A percentile compares a stretch with the other conserved stretches of the same genome.
Conservation (phyloP, 257 asterid species). For the Nicotiana paniculata region DNA sequence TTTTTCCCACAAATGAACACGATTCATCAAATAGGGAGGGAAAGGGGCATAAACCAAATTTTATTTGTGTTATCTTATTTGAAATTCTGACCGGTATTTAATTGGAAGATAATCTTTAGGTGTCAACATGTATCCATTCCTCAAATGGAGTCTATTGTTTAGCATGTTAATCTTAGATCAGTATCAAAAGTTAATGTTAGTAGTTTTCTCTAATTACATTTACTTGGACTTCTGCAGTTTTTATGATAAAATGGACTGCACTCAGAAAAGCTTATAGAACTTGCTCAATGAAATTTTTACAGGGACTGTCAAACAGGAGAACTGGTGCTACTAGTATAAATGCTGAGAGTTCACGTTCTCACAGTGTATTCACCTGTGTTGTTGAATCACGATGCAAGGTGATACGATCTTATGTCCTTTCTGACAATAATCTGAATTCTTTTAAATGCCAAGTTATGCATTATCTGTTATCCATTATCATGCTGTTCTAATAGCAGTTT, state of each 20-base stretch:
- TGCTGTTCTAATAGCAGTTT: background rate
- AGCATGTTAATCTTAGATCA: background rate
- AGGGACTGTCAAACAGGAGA: conserved; percentile 93
- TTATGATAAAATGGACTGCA: background rate
- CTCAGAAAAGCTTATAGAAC: background rate
- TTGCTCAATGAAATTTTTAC: conserved; percentile 17
- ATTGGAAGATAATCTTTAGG: background rate
- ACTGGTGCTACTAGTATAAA: conserved; percentile 86
- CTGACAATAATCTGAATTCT: background rate
- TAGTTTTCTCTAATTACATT: background rate
- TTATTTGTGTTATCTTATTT: background rate
- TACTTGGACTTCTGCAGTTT: background rate
- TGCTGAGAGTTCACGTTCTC: conserved; percentile 99
- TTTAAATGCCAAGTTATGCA: background rate
- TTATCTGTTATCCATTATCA: background rate
- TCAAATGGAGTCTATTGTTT: conserved; percentile 3
- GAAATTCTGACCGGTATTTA: background rate
- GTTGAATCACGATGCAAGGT: conserved; percentile 98
- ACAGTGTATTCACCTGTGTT: conserved; percentile 94
- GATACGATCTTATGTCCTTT: conserved; percentile 13
- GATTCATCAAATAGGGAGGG: background rate
- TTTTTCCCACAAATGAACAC: background rate
- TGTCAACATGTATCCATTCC: background rate
- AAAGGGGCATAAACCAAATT: background rate
- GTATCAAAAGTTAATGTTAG: background rate